Evolutionary conservation across 306 rosid species (phyloP).

Genomic region (Sicyos baderoa): DNA sequence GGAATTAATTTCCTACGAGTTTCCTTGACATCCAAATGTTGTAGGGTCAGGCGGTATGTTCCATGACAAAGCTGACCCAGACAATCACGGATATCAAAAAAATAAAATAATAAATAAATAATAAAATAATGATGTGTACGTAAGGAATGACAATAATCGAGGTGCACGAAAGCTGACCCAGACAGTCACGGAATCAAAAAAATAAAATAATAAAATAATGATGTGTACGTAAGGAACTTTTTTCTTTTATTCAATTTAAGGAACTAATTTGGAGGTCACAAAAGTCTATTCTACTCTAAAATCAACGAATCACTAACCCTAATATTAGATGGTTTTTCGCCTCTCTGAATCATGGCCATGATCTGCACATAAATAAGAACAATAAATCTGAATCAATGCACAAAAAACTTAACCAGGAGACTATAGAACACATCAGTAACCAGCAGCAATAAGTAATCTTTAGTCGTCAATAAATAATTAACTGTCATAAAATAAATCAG

Average conservation of each 20-base stretch:
- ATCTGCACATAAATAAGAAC: conserved; percentile 39
- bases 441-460: conserved; percentile 7
- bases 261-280: conserved; percentile 1
- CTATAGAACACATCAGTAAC: background rate
- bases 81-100: too few species aligned
- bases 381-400: background rate
- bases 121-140: too few species aligned
- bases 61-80: too few species aligned
- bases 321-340: conserved; percentile 74
- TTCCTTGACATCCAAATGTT: too few species aligned
- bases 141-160: too few species aligned
- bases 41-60: too few species aligned
- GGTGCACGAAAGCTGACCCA: too few species aligned
- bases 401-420: conserved; percentile 6
- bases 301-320: conserved; percentile 40
- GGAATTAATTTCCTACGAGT: too few species aligned
- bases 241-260: background rate
- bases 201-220: too few species aligned
- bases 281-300: background rate
- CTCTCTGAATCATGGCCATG: conserved; percentile 85
- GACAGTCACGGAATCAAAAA: too few species aligned
- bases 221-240: too few species aligned
- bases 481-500: background rate
- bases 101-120: too few species aligned
- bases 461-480: background rate